These are phyloP conservation scores for Claviceps purpurea DNA, from an alignment of 2,329 filamentous ascomycete genomes.

Conservation along the genomic window DNA sequence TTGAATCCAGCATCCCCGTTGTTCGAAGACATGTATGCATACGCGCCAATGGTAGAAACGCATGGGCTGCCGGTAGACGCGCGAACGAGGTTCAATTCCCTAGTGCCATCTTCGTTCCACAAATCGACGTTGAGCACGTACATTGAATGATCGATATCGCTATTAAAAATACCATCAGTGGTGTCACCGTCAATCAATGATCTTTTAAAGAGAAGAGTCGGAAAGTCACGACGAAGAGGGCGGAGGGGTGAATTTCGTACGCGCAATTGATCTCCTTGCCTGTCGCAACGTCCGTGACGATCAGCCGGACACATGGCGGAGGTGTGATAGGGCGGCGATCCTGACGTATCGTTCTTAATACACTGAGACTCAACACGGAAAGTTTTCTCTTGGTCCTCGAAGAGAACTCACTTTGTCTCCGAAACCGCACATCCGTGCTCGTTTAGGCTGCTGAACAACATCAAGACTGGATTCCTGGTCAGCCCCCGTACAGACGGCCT, in stretches of 20 bases:
- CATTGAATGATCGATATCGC: constrained; percentile 26
- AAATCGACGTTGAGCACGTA: constrained; percentile 53
- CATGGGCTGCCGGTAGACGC: constrained; percentile 55
- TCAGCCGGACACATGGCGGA: constrained; percentile 76
- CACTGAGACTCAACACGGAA: not conserved
- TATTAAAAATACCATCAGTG: constrained; percentile 6
- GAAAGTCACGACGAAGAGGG: too few species aligned
- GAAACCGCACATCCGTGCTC: constrained; percentile 97
- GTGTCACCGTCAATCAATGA: too few species aligned
- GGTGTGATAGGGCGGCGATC: constrained; percentile 93
- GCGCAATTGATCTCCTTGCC: constrained; percentile 74
- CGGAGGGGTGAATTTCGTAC: constrained; percentile 32
- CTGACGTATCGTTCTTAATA: constrained; percentile 27
- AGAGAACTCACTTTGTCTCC: constrained; percentile 66
- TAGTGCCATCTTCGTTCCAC: constrained; percentile 50
- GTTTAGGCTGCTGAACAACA: constrained; percentile 80
- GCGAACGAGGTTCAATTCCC: constrained; percentile 54
- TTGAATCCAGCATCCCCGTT: constrained; percentile 16
- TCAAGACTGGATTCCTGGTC: constrained; percentile 39
- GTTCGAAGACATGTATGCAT: constrained; percentile 50
- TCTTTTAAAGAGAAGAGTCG: too few species aligned
- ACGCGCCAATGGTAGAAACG: constrained; percentile 68
- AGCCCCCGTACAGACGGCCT: constrained; percentile 4
- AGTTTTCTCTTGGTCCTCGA: not conserved
- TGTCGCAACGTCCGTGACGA: constrained; percentile 61